Conservation (phyloP, 2,329 filamentous ascomycete genomes). For the Colletotrichum sp. region DNA sequence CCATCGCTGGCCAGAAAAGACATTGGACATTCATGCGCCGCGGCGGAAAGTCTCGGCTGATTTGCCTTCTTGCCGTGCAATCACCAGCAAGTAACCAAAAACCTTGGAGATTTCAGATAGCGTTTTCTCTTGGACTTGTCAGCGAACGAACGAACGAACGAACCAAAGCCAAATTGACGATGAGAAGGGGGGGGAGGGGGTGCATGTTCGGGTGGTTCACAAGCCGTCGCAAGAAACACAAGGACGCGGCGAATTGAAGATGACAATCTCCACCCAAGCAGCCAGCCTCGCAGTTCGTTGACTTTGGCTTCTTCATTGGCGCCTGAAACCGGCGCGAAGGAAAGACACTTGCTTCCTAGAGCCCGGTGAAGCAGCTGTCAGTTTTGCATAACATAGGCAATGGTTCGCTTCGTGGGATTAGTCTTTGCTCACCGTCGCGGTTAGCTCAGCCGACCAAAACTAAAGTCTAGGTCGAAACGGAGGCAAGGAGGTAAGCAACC, state of each 20-base stretch:
- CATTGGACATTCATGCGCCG: constrained; percentile 12
- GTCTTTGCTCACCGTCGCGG: background rate
- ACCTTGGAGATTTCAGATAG: background rate
- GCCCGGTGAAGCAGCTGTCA: constrained; percentile 8
- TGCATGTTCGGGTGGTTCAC: background rate
- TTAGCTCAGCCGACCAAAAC: background rate
- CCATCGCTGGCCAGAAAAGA: background rate
- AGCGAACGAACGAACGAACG: background rate
- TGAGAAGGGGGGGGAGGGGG: background rate
- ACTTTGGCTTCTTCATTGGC: background rate
- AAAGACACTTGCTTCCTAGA: background rate
- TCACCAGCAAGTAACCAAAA: background rate
- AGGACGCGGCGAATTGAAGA: background rate
- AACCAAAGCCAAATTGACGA: background rate
- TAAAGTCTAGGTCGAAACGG: constrained; percentile 9
- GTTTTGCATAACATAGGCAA: background rate
- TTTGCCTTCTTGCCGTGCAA: background rate
- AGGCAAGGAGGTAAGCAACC: background rate
- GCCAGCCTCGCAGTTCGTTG: background rate
- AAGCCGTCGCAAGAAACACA: background rate
- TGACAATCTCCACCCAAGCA: background rate
- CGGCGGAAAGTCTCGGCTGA: background rate
- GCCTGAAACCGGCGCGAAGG: constrained; percentile 8
- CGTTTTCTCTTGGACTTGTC: background rate
- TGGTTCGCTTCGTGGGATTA: background rate